Conservation (phyloP, 2,329 filamentous ascomycete genomes). For the Beauveria australis region DNA sequence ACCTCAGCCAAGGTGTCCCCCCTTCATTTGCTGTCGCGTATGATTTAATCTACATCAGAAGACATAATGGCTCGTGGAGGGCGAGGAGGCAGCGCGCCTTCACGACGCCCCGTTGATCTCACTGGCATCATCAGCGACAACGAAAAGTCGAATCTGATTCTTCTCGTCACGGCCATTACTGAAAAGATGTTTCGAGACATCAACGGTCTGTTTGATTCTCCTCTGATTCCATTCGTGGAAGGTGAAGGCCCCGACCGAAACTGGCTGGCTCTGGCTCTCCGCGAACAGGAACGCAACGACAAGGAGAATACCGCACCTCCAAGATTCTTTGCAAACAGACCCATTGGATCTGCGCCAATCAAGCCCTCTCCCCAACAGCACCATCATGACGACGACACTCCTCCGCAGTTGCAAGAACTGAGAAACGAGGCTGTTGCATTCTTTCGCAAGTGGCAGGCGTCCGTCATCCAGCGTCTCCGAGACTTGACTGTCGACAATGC, state of each 20-base stretch:
- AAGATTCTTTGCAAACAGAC: constrained; percentile 17
- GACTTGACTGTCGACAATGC: constrained; percentile 46
- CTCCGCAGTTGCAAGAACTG: constrained; percentile 49
- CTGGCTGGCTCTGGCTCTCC: constrained; percentile 28
- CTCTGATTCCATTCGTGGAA: constrained; percentile 26
- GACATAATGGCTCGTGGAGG: constrained; percentile 32
- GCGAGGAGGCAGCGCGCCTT: constrained; percentile 24
- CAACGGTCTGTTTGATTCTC: constrained; percentile 42
- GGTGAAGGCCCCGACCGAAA: constrained; percentile 24
- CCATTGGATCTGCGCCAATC: constrained; percentile 23
- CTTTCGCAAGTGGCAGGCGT: constrained; percentile 74
- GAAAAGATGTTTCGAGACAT: constrained; percentile 48
- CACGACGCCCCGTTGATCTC: constrained; percentile 42
- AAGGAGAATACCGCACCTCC: constrained; percentile 18
- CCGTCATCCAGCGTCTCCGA: constrained; percentile 60
- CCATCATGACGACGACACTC: constrained; percentile 13
- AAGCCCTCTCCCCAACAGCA: constrained; percentile 18
- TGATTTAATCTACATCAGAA: neutral
- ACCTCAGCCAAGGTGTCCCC: neutral
- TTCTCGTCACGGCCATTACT: constrained; percentile 42
- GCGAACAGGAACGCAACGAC: constrained; percentile 20
- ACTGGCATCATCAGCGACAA: constrained; percentile 38
- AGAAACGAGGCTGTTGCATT: constrained; percentile 61
- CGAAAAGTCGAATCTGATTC: constrained; percentile 45
- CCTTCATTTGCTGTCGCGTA: constrained; percentile 4